Evolutionary conservation across 257 asterid species (phyloP).

Genomic region (Buddleja alternifolia): DNA sequence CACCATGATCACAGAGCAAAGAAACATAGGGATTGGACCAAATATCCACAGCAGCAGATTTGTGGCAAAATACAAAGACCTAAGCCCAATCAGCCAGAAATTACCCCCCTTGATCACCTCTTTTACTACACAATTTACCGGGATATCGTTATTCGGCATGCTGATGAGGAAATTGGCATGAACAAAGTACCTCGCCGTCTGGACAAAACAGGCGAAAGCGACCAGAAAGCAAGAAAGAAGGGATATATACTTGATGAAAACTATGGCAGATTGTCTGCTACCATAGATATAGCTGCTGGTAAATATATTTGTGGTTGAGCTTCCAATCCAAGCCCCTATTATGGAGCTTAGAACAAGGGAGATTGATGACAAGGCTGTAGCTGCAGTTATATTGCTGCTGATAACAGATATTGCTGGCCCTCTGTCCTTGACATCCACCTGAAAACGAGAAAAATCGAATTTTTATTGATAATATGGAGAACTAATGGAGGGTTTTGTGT

Average conservation of each 20-base stretch:
- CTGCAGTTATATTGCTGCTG: conserved; percentile 48
- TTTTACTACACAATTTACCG: conserved; percentile 32
- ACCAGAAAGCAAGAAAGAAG: conserved; percentile 59
- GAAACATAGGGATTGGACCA: conserved; percentile 76
- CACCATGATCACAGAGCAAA: conserved; percentile 54
- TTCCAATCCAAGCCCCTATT: conserved; percentile 70
- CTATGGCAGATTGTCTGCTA: conserved; percentile 38
- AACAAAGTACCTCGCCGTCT: conserved; percentile 49
- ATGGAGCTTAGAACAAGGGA: conserved; percentile 53
- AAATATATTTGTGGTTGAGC: conserved; percentile 42
- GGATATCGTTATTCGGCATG: conserved; percentile 58
- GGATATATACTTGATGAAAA: conserved; percentile 53
- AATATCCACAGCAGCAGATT: conserved; percentile 60
- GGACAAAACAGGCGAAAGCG: conserved; percentile 63
- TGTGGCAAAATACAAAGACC: conserved; percentile 54
- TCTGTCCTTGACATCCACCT: conserved; percentile 55
- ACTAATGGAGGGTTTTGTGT: too few species aligned
- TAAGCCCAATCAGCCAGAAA: conserved; percentile 57
- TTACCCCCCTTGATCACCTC: conserved; percentile 61
- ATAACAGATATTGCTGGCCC: conserved; percentile 53
- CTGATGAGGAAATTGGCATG: conserved; percentile 63
- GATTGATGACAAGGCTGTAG: conserved; percentile 54
- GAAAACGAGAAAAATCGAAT: neutral
- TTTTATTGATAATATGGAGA: too few species aligned
- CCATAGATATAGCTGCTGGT: conserved; percentile 52